Evolutionary conservation across 169 alveolate species (phyloP), one percentile per base, ranked within the genome.

Genomic region (Plasmodium knowlesi): DNA sequence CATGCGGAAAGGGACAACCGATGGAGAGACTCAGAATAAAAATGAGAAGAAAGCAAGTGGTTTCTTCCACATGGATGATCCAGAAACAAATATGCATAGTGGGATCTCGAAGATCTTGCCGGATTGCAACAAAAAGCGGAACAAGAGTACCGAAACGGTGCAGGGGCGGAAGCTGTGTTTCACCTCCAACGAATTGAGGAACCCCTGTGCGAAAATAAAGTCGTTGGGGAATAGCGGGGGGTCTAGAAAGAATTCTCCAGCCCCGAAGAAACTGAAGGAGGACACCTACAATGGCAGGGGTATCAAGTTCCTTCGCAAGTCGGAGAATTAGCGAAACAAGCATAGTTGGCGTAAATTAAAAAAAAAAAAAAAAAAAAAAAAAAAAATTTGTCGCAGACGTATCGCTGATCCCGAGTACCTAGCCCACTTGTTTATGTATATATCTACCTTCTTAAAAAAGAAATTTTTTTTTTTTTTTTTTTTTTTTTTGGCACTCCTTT

Each of bases 231-330:
- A 46, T 43, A 85, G 84, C 25, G 57, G 0, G 12, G 22, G 39
- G 19, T 41, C 90, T 3, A 43, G 34, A 54, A 89, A 89, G 50
- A 81, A 16, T 16, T 89, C 94, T 1, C 94, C 94, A 0, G 39
- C 73, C 12, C 57, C 83, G 10, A 89, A 89, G 54, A 22, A 73
- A 25, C 10, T 89, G 8, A 89, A 89, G 54, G 90, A 89, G 25
- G 94, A 89, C n/a, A 25, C 22, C 25, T 80, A 25, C 54, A 89
- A 80, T 80, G 76, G 61, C 54, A 80, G 73, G 83, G 72, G 50
- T 25, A 19, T 80, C 70, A 89, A 89, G 73, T 30, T 67, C 14
- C 67, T 80, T 28, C 50, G 94, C 43, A 89, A 61, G 19, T 80
- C 82, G 9, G 50, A 89, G 16, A 73, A 79, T 37, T 85, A 85